Evolutionary conservation across 2,329 filamentous ascomycete genomes (phyloP).

Genomic region (Diaporthe vexans): DNA sequence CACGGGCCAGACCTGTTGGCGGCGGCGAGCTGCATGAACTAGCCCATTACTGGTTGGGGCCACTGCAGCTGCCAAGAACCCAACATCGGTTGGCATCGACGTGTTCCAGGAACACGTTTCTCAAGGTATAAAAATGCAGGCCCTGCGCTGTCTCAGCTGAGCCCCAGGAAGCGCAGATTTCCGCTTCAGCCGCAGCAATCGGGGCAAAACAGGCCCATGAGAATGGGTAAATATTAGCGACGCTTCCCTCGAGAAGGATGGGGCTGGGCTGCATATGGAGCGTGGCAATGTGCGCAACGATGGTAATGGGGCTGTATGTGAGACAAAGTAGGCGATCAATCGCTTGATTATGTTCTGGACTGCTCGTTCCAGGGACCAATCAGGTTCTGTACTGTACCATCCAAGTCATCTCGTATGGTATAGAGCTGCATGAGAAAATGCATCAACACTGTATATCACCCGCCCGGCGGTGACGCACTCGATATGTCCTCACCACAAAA

Average conservation of each 20-base stretch:
- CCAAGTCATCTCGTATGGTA: neutral
- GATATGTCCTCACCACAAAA: neutral
- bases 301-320: neutral
- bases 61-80: neutral
- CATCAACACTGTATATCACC: too few relatives aligned
- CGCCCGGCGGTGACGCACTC: neutral
- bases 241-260: neutral
- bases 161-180: neutral
- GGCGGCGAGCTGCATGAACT: conserved; percentile 8
- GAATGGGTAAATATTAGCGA: neutral
- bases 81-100: neutral
- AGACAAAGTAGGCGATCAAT: neutral
- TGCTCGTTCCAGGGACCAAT: neutral
- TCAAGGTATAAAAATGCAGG: neutral
- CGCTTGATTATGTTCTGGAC: neutral
- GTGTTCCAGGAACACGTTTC: neutral
- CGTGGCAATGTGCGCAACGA: too few relatives aligned
- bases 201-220: neutral
- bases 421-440: neutral
- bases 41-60: neutral
- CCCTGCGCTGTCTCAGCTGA: neutral
- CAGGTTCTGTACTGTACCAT: too few relatives aligned
- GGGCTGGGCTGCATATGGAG: neutral
- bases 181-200: conserved; percentile 5
- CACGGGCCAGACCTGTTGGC: conserved; percentile 17